A percentile compares a stretch with the other conserved stretches of the same genome.
Conservation (phyloP, 345 rosid genomes). For the Mangifera indica region DNA sequence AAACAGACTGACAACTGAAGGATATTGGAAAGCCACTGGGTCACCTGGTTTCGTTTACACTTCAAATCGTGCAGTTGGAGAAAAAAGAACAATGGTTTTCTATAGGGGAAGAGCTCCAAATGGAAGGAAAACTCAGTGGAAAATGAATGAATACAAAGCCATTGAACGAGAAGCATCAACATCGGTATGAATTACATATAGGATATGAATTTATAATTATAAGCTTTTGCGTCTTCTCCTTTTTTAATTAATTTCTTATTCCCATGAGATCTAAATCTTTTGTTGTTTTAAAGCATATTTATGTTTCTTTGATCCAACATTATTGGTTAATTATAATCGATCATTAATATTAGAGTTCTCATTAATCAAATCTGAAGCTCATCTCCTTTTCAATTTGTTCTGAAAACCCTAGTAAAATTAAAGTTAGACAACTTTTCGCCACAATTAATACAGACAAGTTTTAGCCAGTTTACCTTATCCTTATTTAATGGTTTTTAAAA, state of each 20-base stretch:
- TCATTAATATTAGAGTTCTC: background rate
- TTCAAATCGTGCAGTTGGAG: conserved; percentile 29
- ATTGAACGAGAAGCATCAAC: conserved; percentile 24
- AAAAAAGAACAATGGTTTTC: conserved; percentile 48
- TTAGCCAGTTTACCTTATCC: no score
- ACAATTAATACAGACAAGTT: no score
- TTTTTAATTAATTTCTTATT: background rate
- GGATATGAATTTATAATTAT: no score
- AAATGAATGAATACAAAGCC: conserved; percentile 47
- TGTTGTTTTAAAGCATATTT: background rate
- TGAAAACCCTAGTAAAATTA: background rate
- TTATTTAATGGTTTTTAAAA: no score
- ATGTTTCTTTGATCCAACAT: no score
- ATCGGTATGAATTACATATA: background rate
- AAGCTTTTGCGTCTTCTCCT: background rate
- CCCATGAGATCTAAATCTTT: background rate
- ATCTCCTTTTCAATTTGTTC: no score
- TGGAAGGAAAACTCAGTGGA: conserved; percentile 50
- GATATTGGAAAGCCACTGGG: conserved; percentile 54
- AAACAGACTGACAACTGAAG: conserved; percentile 34
- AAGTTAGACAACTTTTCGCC: no score
- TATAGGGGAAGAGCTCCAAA: conserved; percentile 48
- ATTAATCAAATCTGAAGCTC: background rate
- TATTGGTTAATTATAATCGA: no score
- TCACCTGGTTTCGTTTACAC: conserved; percentile 41